These are phyloP conservation scores for Botrytis porri DNA, from an alignment of 2,329 filamentous ascomycete genomes.

Conservation along the genomic window DNA sequence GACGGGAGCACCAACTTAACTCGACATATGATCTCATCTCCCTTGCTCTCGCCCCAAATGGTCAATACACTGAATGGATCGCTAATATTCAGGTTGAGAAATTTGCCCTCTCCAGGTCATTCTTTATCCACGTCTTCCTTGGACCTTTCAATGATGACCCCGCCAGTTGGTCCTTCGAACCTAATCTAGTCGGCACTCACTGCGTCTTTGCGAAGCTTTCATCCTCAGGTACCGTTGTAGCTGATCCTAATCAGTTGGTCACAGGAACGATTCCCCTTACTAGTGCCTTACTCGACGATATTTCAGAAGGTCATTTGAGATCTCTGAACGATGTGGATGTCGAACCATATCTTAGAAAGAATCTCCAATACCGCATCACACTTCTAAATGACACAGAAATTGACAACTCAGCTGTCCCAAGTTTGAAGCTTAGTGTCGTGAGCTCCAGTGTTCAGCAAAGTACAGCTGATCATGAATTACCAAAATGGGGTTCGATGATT, in stretches of 20 bases:
- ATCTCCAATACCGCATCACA: slow-evolving; percentile 33
- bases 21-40: background rate
- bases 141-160: slow-evolving; percentile 41
- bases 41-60: slow-evolving; percentile 22
- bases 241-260: slow-evolving; percentile 34
- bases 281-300: slow-evolving; percentile 40
- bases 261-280: slow-evolving; percentile 47
- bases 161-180: slow-evolving; percentile 32
- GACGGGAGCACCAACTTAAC: slow-evolving; percentile 9
- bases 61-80: slow-evolving; percentile 54
- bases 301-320: slow-evolving; percentile 34
- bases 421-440: slow-evolving; percentile 31
- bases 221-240: slow-evolving; percentile 1
- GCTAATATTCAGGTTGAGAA: slow-evolving; percentile 63
- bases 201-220: slow-evolving; percentile 40
- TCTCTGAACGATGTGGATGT: slow-evolving; percentile 32
- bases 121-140: slow-evolving; percentile 66
- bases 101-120: slow-evolving; percentile 58
- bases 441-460: slow-evolving; percentile 22
- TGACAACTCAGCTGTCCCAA: slow-evolving; percentile 26
- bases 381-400: slow-evolving; percentile 28
- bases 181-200: slow-evolving; percentile 35
- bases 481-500: slow-evolving; percentile 11
- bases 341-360: slow-evolving; percentile 29
- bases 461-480: slow-evolving; percentile 11